Base-by-base conservation (phyloP, 2,329 filamentous ascomycete species). In the Fusarium nanum region DNA sequence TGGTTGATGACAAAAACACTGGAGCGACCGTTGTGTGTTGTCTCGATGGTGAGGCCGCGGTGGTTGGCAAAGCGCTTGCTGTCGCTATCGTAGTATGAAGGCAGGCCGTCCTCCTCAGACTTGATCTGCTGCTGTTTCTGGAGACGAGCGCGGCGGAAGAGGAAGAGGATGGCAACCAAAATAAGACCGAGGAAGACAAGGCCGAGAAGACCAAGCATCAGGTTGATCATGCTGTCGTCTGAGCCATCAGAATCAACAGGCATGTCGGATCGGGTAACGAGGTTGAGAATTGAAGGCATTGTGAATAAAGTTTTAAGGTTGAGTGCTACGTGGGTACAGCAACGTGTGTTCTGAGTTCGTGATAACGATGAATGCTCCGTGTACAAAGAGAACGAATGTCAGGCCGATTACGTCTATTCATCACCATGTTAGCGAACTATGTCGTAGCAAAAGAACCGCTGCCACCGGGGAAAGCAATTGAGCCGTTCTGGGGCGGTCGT, bases 1-100 rank as follows among this genome's bases (percentile, higher is more conserved):
- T 93, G 91, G 75, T 92, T 89, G 79, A 93, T 92, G 75, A 96
- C 88, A 66, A 93, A 87, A 72, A 96, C 86, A 67, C 93, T 93
- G 58, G 89, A 88, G 71, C 85, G 86, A 73, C 86, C 86, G 65
- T 83, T 79, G 75, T 83, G 80, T 49, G 82, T 81, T 40, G 87
- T 88, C 79, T 88, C 84, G 71, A 89, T 89, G 67, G 86, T 89
- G 49, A 89, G 83, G 59, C 84, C 83, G 60, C 81, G 82, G 73
- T 82, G 81, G 78, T 88, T 89, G 76, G 84, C 83, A 68, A 81
- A 83, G 72, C 80, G 79, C 77, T 85, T 84, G 60, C 58, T 73
- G 74, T 85, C 83, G 64, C 67, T 68, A 74, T 92, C 89, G 75
- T 91, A 88, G 83, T 97, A 92, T 60, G 89, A 81, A 22, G 93